A percentile compares a stretch with the other conserved stretches of the same genome.
phyloP scores from a whole-genome alignment of 1,284 basidiomycete genomes.

The Anthracocystis setariae region DNA sequence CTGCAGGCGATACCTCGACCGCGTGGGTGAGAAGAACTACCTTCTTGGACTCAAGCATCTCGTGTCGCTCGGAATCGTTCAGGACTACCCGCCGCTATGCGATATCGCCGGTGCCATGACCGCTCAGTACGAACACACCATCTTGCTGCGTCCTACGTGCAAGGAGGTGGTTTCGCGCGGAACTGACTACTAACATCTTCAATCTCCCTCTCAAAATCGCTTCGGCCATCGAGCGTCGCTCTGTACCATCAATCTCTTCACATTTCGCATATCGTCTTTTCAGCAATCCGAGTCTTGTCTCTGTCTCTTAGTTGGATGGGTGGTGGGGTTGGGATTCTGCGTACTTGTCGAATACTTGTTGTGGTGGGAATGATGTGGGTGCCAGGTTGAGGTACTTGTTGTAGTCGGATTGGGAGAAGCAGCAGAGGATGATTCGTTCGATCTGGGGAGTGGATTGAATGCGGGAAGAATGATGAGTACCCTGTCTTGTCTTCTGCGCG shows the following conservation, averaged over 20 bases:
- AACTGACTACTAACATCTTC: constrained; percentile 91
- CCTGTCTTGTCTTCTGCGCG: no score
- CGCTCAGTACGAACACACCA: constrained; percentile 67
- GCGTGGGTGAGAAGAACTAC: constrained; percentile 90
- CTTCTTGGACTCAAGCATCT: constrained; percentile 87
- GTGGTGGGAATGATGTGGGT: constrained; percentile 29
- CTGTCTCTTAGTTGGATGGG: no score
- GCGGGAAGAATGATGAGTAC: no score
- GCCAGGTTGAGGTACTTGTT: constrained; percentile 33
- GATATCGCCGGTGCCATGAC: constrained; percentile 71
- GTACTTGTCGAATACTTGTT: constrained; percentile 26
- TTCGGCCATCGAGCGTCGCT: not conserved
- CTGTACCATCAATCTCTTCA: constrained; percentile 2
- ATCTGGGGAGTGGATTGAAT: no score
- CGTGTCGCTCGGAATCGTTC: constrained; percentile 86
- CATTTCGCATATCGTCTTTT: not conserved
- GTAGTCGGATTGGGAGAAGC: constrained; percentile 52
- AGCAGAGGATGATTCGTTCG: constrained; percentile 57
- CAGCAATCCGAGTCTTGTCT: not conserved
- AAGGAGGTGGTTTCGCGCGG: constrained; percentile 90
- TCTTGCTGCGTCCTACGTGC: constrained; percentile 63
- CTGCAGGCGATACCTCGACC: constrained; percentile 88
- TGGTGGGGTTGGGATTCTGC: constrained; percentile 12
- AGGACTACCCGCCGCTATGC: constrained; percentile 92
- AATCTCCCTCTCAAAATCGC: not conserved